These are phyloP conservation scores for Trichoderma sp. DNA, from an alignment of 2,329 filamentous ascomycete genomes.

Conservation along the genomic window DNA sequence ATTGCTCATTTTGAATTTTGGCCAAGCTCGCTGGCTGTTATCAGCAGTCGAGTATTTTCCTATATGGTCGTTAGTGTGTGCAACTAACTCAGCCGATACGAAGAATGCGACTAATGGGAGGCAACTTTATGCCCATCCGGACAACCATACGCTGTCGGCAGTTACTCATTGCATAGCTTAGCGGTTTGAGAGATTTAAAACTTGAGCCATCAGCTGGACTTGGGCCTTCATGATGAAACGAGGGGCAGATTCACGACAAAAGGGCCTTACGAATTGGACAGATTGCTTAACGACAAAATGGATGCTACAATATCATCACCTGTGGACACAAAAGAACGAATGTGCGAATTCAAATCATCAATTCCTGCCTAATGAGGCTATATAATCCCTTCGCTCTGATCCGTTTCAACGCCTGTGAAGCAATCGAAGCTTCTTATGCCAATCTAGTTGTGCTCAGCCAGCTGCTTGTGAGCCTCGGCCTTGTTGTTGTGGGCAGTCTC, in stretches of 20 bases:
- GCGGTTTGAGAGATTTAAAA: neutral
- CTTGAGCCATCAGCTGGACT: neutral
- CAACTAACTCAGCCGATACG: neutral
- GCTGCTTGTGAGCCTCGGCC: conserved; percentile 43
- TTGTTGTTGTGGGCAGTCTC: conserved; percentile 41
- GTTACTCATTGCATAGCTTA: neutral
- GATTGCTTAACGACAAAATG: neutral
- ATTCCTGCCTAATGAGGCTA: conserved; percentile 4
- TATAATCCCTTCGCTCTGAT: neutral
- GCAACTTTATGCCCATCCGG: neutral
- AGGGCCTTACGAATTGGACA: neutral
- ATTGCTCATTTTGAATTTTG: neutral
- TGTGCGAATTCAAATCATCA: neutral
- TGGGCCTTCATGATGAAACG: neutral
- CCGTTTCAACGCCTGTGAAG: conserved; percentile 3
- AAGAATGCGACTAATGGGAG: neutral
- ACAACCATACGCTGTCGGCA: neutral
- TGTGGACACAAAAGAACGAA: neutral
- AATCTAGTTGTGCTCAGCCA: conserved; percentile 30
- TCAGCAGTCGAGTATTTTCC: neutral
- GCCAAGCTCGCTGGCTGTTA: neutral
- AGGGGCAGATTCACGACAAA: neutral
- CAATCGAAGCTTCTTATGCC: neutral
- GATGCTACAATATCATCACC: neutral
- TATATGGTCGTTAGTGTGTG: neutral